Percentiles rank a stretch among this genome's conserved stretches.
phyloP scores from a whole-genome alignment of 805 yeast genomes.

The Ogataea pini region DNA sequence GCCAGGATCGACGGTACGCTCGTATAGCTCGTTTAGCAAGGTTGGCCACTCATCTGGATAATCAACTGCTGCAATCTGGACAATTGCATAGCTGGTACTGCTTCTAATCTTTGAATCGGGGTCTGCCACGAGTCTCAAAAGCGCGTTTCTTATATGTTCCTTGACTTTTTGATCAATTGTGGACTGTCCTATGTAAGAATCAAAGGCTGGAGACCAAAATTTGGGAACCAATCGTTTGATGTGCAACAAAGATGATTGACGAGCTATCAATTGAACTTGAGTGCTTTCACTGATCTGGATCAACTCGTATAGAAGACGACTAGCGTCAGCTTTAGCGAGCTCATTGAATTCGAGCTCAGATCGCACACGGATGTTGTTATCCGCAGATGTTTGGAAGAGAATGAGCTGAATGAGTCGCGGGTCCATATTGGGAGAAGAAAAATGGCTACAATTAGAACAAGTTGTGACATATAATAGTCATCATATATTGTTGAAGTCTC shows the following conservation, averaged over 20 bases:
- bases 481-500: too few species aligned
- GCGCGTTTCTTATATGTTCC: conserved; percentile 45
- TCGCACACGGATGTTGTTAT: conserved; percentile 49
- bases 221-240: conserved; percentile 66
- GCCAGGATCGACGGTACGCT: conserved; percentile 29
- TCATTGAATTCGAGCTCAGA: conserved; percentile 54
- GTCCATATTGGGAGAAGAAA: too few species aligned
- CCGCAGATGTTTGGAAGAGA: conserved; percentile 35
- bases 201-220: conserved; percentile 85
- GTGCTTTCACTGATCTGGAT: conserved; percentile 41
- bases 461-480: too few species aligned
- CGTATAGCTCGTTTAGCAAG: conserved; percentile 51
- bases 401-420: conserved; percentile 20
- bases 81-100: conserved; percentile 71
- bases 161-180: conserved; percentile 53
- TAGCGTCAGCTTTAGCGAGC: conserved; percentile 49
- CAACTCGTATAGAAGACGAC: conserved; percentile 44
- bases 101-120: conserved; percentile 61
- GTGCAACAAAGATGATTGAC: conserved; percentile 68
- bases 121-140: conserved; percentile 50
- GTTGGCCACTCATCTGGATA: conserved; percentile 97
- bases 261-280: conserved; percentile 35
- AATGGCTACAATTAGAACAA: too few species aligned
- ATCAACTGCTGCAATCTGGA: conserved; percentile 84
- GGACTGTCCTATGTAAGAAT: conserved; percentile 64